These are phyloP conservation scores for Phytopythium vexans DNA, from an alignment of 352 stramenopile species.

Conservation along the genomic window DNA sequence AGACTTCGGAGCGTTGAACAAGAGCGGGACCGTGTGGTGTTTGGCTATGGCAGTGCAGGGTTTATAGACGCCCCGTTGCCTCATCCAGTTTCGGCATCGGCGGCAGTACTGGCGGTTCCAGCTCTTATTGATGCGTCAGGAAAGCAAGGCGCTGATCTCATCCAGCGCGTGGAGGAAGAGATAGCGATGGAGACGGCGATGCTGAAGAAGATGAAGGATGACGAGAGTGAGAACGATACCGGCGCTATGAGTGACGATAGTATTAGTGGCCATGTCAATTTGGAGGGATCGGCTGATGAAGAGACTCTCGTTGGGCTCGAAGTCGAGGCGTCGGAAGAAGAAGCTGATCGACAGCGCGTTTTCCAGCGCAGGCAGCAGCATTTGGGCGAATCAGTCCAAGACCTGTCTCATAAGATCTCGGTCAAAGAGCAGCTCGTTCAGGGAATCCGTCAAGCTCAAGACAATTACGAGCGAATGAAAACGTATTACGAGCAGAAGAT, in stretches of 20 bases:
- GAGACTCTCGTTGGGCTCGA: slow-evolving; percentile 20
- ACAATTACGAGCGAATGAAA: slow-evolving; percentile 83
- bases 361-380: slow-evolving; percentile 80
- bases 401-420: slow-evolving; percentile 80
- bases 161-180: slow-evolving; percentile 70
- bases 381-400: slow-evolving; percentile 75
- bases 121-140: slow-evolving; percentile 40
- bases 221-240: slow-evolving; percentile 43
- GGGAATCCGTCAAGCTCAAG: slow-evolving; percentile 71
- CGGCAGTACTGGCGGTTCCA: slow-evolving; percentile 25
- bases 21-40: slow-evolving; percentile 59
- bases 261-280: slow-evolving; percentile 25
- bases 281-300: slow-evolving; percentile 32
- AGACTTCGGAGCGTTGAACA: slow-evolving; percentile 62
- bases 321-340: slow-evolving; percentile 49
- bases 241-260: slow-evolving; percentile 10
- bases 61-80: slow-evolving; percentile 10
- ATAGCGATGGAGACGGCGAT: slow-evolving; percentile 74
- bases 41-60: slow-evolving; percentile 24
- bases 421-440: slow-evolving; percentile 84
- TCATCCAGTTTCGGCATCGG: slow-evolving; percentile 12
- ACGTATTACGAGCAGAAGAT: slow-evolving; percentile 85
- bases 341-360: slow-evolving; percentile 74
- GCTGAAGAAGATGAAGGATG: slow-evolving; percentile 67
- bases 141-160: slow-evolving; percentile 60